Evolutionary conservation across 2,329 filamentous ascomycete genomes (phyloP).

Genomic region (Colletotrichum abscissum): DNA sequence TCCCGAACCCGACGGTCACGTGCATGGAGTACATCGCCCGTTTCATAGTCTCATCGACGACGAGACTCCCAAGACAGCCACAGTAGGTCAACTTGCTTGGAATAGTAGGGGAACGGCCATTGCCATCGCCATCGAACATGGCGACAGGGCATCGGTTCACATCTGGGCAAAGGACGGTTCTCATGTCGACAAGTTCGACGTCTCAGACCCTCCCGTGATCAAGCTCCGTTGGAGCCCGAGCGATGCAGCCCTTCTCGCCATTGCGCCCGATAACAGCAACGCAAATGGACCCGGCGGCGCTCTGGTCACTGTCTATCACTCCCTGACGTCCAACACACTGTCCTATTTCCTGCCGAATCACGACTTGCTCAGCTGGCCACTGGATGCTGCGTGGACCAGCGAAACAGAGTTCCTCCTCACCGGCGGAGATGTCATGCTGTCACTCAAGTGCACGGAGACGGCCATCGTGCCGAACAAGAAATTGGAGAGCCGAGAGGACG

Average conservation of each 20-base stretch:
- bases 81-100: constrained; percentile 71
- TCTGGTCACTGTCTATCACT: constrained; percentile 66
- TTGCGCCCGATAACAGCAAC: constrained; percentile 62
- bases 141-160: constrained; percentile 63
- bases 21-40: constrained; percentile 53
- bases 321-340: constrained; percentile 54
- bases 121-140: constrained; percentile 68
- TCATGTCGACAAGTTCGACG: constrained; percentile 64
- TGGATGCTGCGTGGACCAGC: constrained; percentile 71
- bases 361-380: constrained; percentile 60
- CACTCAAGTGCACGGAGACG: constrained; percentile 58
- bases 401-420: constrained; percentile 69
- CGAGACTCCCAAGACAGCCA: constrained; percentile 61
- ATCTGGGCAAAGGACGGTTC: constrained; percentile 67
- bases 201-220: constrained; percentile 70
- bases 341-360: constrained; percentile 62
- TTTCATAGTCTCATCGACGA: constrained; percentile 64
- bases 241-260: constrained; percentile 65
- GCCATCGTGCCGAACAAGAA: constrained; percentile 59
- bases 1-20: constrained; percentile 50
- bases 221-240: constrained; percentile 71
- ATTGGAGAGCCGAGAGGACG: constrained; percentile 64
- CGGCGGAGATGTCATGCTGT: constrained; percentile 65
- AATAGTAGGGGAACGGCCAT: constrained; percentile 66
- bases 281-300: constrained; percentile 51